A percentile compares a stretch with the other conserved stretches of the same genome.
phyloP scores from a whole-genome alignment of 345 rosid genomes.

The Eucalyptus guilfoylei region DNA sequence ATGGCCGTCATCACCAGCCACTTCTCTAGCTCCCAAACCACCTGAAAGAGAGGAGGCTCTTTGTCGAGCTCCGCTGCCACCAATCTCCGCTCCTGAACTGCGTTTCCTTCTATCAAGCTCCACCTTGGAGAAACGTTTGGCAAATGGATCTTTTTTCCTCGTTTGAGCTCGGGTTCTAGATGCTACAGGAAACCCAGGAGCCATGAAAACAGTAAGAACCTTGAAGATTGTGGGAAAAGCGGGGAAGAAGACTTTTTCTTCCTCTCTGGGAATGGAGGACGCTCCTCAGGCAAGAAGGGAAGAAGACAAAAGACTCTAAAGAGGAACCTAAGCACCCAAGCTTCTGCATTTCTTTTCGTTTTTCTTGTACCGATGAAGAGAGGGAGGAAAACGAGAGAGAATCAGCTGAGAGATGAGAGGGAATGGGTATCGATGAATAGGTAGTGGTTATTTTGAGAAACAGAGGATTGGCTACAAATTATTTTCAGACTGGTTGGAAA shows the following conservation, averaged over 20 bases:
- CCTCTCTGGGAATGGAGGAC: neutral
- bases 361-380: neutral
- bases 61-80: neutral
- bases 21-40: neutral
- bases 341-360: too few relatives aligned
- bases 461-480: too few relatives aligned
- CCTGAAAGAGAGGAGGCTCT: neutral
- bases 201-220: neutral
- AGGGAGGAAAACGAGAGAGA: neutral
- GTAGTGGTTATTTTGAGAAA: too few relatives aligned
- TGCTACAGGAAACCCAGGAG: neutral
- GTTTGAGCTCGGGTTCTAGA: neutral
- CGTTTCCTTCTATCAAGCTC: neutral
- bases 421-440: neutral
- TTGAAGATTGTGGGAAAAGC: neutral
- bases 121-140: neutral
- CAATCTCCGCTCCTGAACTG: neutral
- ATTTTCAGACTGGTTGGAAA: too few relatives aligned
- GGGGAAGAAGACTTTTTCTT: neutral
- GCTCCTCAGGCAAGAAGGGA: neutral
- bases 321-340: neutral
- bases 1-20: neutral
- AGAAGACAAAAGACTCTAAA: neutral
- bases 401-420: neutral
- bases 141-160: neutral